A percentile compares a stretch with the other conserved stretches of the same genome.
Conservation (phyloP, 768 basidiomycete species). For the Lactarius psammicola region DNA sequence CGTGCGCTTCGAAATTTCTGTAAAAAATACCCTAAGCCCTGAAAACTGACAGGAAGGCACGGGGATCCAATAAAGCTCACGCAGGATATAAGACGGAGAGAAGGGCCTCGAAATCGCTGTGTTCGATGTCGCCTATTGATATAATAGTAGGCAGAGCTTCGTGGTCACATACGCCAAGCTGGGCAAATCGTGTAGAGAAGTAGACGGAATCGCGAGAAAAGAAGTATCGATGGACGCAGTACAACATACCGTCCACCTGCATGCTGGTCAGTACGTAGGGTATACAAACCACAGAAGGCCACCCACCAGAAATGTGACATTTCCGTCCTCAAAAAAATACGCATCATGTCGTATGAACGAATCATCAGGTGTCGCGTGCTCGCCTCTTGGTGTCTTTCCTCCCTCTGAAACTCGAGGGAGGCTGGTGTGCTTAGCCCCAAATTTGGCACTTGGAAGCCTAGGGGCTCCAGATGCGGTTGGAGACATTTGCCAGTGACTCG, state of each 20-base stretch:
- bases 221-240: constrained; percentile 26
- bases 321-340: constrained; percentile 26
- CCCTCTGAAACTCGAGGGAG: background rate
- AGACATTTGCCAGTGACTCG: background rate
- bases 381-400: background rate
- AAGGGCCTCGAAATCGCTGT: constrained; percentile 1
- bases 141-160: constrained; percentile 11
- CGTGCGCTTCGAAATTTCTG: constrained; percentile 8
- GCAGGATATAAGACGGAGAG: constrained; percentile 6
- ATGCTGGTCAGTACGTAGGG: background rate
- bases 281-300: too few relatives aligned
- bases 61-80: background rate
- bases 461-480: background rate
- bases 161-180: constrained; percentile 16
- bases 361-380: background rate
- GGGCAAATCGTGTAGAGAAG: constrained; percentile 18
- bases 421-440: background rate
- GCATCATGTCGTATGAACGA: constrained; percentile 11
- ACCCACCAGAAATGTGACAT: constrained; percentile 25
- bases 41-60: background rate
- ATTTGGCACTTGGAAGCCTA: background rate
- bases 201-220: constrained; percentile 24
- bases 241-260: constrained; percentile 22
- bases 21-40: too few relatives aligned
- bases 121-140: background rate